Base-by-base conservation (phyloP, 1,284 basidiomycete species). In the Ceratobasidium sp. region DNA sequence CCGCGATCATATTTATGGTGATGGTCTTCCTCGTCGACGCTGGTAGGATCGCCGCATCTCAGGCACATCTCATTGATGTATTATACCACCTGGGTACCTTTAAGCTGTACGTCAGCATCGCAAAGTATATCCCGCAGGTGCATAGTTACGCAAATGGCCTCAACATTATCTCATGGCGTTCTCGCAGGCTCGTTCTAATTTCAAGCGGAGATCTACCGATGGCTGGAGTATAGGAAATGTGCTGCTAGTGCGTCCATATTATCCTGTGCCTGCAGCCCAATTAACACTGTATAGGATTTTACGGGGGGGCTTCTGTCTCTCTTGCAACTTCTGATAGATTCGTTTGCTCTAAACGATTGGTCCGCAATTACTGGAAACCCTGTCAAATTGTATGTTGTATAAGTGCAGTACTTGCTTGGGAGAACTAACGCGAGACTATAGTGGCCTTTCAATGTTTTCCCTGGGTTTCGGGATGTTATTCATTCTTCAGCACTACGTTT, bases 141-240 rank as follows among this genome's bases (percentile, higher is more conserved):
- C 56, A 77, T 68, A 51, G 67, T 64, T 76, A 32, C 64, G 25
- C 62, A 25, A 32, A 51, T 62, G 22, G 54, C 37, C 32, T 70
- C 46, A 37, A 51, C 34, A 29, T 32, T 32, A 74, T 52, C 43
- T 71, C 19, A 62, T 66, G 51, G 44, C 61, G 44, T 71, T 40
- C 2, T 80, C 79, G 11, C 80, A 84, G 78, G 82, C 83, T 15
- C 77, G 68, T 34, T 76, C 85, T 43, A 86, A 85, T 65, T 81
- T 76, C 29, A 59, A 78, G 19, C 79, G 85, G 1, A 82, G 82
- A 76, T 81, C 80, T 13, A 84, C 84, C 0, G 79, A 80, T 6
- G 85, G 85, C 0, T 86, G 84, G 80, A 81, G 79, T 13, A 84
- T 86, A 49, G 80, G 81, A 57, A 85, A 84, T 76, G 82, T 85